Evolutionary conservation across 352 stramenopile species (phyloP), one percentile per base, ranked within the genome.

Genomic region (Phytophthora fragariaefolia): DNA sequence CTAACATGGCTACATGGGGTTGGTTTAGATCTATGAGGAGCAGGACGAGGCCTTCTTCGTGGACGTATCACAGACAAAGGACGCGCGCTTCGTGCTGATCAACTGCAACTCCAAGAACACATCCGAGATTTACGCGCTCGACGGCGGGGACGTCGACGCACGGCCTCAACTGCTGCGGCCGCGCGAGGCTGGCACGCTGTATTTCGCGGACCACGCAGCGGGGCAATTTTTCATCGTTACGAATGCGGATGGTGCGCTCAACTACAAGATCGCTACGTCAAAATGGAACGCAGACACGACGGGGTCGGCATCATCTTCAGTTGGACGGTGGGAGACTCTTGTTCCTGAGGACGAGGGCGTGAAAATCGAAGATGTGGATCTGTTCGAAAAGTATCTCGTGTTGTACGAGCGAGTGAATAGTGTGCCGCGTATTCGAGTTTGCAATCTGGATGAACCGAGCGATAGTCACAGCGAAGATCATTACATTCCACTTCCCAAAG

Each of bases 281-380:
- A 69, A 38, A 10, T 66, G 64, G 18, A 48, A 66, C 12, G 17
- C 47, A 18, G 6, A 51, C 17, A 15, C 30, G 24, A 27, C n/a
- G 10, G 36, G 23, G 20, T 20, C 27, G 6, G 20, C 9, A 17
- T 34, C 50, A 10, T 45, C 45, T 6, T 47, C 55, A 10, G 10
- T 63, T 60, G 38, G 47, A 8, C 47, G 28, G 2, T 93, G 83
- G 85, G 26, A 72, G 27, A 83, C 74, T 15, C 71, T 91, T 34
- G 45, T 95, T 12, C 73, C 83, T 2, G 80, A 91, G 27, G 58
- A 84, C 0, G 27, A 58, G 27, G 76, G 89, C 27, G 86, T 93
- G 13, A 95, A 97, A 60, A 92, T 97, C 60, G 90, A 97, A 38
- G 90, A 97, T 55, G 77, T 97, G 9, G 90, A 97, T 63, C 54